These are phyloP conservation scores for Zygnema cylindricum DNA, from an alignment of 139 green algal species.

Conservation along the genomic window DNA sequence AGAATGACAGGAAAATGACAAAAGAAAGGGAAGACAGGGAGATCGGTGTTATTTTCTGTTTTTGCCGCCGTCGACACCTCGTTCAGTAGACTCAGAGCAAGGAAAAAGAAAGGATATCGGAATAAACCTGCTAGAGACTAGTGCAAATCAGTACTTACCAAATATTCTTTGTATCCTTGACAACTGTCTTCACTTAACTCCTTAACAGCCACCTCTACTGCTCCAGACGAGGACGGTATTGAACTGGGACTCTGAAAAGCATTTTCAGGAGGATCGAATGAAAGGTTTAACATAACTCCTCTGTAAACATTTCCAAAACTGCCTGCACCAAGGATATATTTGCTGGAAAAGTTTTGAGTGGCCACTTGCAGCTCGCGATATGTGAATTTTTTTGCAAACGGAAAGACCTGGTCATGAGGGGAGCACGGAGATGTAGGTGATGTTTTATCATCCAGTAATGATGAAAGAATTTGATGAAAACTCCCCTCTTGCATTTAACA, in stretches of 20 bases:
- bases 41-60: too few relatives aligned
- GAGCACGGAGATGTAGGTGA: not conserved
- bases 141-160: too few relatives aligned
- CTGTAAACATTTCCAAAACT: not conserved
- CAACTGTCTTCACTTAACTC: not conserved
- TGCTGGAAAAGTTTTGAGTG: not conserved
- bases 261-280: not conserved
- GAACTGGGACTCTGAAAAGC: too few relatives aligned
- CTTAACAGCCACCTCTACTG: not conserved
- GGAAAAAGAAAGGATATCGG: too few relatives aligned
- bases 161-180: not conserved
- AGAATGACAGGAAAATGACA: too few relatives aligned
- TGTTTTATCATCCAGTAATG: not conserved
- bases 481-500: not conserved
- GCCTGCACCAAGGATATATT: not conserved
- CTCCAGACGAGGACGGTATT: not conserved
- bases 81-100: too few relatives aligned
- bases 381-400: not conserved
- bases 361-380: not conserved
- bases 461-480: not conserved
- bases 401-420: not conserved
- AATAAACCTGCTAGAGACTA: too few relatives aligned
- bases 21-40: too few relatives aligned
- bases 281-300: not conserved
- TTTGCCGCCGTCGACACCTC: too few relatives aligned